A percentile compares a stretch with the other conserved stretches of the same genome.
phyloP scores from a whole-genome alignment of 1,139 yeast species.

The Sugiyamaella pinicola region DNA sequence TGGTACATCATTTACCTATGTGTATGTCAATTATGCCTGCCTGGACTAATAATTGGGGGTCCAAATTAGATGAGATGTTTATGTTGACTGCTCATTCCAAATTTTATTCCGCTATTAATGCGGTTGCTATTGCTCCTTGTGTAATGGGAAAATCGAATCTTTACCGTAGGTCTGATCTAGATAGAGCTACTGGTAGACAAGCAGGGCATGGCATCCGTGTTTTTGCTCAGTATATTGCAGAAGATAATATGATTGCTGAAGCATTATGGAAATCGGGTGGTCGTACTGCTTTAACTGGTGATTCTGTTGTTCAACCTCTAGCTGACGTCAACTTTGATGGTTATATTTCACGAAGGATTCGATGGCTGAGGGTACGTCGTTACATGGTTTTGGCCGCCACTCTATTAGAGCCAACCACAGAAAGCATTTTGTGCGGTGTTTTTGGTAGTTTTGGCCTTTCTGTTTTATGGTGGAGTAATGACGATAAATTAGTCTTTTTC shows the following conservation, averaged over 20 bases:
- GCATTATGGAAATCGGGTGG: constrained; percentile 78
- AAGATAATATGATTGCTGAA: constrained; percentile 90
- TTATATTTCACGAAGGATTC: constrained; percentile 65
- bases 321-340: constrained; percentile 52
- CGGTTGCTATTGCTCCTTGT: constrained; percentile 81
- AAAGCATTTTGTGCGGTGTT: constrained; percentile 64
- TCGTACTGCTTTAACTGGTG: constrained; percentile 77
- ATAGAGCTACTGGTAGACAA: constrained; percentile 46
- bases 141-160: constrained; percentile 91
- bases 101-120: constrained; percentile 77
- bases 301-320: constrained; percentile 78
- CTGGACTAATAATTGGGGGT: constrained; percentile 51
- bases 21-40: constrained; percentile 50
- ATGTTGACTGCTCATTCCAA: constrained; percentile 81
- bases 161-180: constrained; percentile 70
- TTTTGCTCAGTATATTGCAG: constrained; percentile 84
- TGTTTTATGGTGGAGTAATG: constrained; percentile 39
- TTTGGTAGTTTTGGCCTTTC: constrained; percentile 64
- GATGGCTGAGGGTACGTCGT: constrained; percentile 89
- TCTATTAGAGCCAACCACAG: constrained; percentile 83
- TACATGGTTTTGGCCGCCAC: constrained; percentile 90
- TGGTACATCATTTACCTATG: constrained; percentile 81
- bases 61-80: constrained; percentile 85
- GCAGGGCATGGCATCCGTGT: constrained; percentile 58
- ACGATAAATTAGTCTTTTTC: constrained; percentile 8